Evolutionary conservation across 2,329 filamentous ascomycete species (phyloP).

Genomic region (Fonsecaea multimorphosa): DNA sequence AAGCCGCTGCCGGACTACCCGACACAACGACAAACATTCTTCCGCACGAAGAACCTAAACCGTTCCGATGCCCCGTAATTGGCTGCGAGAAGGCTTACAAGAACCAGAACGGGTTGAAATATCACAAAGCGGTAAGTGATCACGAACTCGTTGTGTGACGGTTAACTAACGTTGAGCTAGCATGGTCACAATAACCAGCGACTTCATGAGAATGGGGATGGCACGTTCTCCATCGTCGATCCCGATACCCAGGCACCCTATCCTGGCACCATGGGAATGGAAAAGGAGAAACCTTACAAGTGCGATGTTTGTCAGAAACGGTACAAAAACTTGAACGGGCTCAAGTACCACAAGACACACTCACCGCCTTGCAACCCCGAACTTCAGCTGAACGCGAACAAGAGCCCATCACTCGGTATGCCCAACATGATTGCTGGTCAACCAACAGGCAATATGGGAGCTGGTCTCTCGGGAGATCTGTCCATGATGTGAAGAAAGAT

Average conservation of each 20-base stretch:
- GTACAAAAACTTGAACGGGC: conserved; percentile 97
- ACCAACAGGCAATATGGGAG: conserved; percentile 56
- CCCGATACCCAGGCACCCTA: conserved; percentile 93
- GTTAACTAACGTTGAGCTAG: conserved; percentile 46
- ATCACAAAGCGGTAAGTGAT: conserved; percentile 69
- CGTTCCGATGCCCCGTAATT: conserved; percentile 96
- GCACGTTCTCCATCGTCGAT: conserved; percentile 97
- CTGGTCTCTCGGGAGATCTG: conserved; percentile 51
- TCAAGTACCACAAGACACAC: conserved; percentile 92
- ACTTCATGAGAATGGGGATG: conserved; percentile 93
- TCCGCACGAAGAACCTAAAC: conserved; percentile 89
- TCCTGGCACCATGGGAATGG: conserved; percentile 97
- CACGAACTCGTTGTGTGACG: not conserved
- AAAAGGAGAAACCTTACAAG: conserved; percentile 98
- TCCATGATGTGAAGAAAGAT: conserved; percentile 24
- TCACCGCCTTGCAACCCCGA: conserved; percentile 91
- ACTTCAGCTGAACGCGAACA: conserved; percentile 62
- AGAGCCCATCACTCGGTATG: conserved; percentile 30
- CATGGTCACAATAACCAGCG: conserved; percentile 97
- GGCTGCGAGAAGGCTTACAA: conserved; percentile 98
- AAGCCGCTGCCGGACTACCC: conserved; percentile 63
- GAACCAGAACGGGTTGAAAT: conserved; percentile 98
- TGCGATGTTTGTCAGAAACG: conserved; percentile 97
- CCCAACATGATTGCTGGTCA: conserved; percentile 43
- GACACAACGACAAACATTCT: conserved; percentile 52